Conservation (phyloP, 2,329 filamentous ascomycete species). For the Alternaria longipes region DNA sequence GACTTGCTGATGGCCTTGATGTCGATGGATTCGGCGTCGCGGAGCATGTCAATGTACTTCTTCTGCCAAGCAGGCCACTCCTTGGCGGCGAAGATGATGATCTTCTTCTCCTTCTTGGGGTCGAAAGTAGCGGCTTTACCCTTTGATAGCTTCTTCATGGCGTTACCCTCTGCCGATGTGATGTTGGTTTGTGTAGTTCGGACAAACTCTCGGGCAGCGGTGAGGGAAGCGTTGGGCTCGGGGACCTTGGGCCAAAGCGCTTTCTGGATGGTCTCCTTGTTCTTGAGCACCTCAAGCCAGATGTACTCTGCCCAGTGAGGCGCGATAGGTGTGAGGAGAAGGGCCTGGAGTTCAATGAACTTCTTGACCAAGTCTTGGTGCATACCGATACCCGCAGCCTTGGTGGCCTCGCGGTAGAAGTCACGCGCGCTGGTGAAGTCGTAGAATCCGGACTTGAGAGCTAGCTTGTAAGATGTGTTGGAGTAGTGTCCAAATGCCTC, state of each 20-base stretch:
- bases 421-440: conserved; percentile 90
- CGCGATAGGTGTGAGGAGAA: conserved; percentile 83
- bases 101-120: conserved; percentile 88
- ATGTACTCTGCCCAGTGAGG: conserved; percentile 96
- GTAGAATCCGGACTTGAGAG: conserved; percentile 73
- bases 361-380: conserved; percentile 80
- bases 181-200: conserved; percentile 78
- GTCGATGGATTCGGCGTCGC: conserved; percentile 63
- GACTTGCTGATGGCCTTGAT: conserved; percentile 82
- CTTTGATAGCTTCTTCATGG: conserved; percentile 90
- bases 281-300: conserved; percentile 89
- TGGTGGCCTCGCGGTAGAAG: conserved; percentile 86
- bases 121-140: conserved; percentile 88
- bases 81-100: conserved; percentile 83
- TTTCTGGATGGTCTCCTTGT: conserved; percentile 77
- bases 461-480: conserved; percentile 52
- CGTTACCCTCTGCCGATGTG: conserved; percentile 82
- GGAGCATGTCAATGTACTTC: conserved; percentile 47
- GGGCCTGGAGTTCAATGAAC: conserved; percentile 86
- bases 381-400: conserved; percentile 81
- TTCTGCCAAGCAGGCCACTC: conserved; percentile 87
- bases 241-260: conserved; percentile 78
- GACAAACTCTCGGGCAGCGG: conserved; percentile 84
- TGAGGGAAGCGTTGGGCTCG: conserved; percentile 71
- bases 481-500: conserved; percentile 83